phyloP scores from a whole-genome alignment of 2,329 filamentous ascomycete genomes.

The Talaromyces sp. region DNA sequence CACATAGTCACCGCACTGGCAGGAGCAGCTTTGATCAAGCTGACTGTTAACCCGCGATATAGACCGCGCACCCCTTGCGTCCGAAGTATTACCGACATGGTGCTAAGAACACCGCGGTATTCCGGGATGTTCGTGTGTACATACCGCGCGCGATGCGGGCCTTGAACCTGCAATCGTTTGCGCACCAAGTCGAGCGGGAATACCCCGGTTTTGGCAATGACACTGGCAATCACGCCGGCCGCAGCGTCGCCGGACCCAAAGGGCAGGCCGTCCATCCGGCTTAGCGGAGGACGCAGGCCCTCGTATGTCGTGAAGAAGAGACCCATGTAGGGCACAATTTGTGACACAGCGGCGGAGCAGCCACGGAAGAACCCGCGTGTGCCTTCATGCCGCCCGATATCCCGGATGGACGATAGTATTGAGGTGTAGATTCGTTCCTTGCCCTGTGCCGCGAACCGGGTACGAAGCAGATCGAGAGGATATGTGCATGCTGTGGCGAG shows the following conservation, averaged over 20 bases:
- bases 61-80: slow-evolving; percentile 72
- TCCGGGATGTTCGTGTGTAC: slow-evolving; percentile 83
- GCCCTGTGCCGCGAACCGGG: slow-evolving; percentile 94
- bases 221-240: slow-evolving; percentile 72
- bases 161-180: slow-evolving; percentile 92
- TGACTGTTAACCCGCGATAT: slow-evolving; percentile 83
- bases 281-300: slow-evolving; percentile 57
- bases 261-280: slow-evolving; percentile 40
- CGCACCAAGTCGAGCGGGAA: slow-evolving; percentile 90
- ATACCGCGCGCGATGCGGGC: slow-evolving; percentile 72
- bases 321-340: slow-evolving; percentile 96
- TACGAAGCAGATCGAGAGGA: slow-evolving; percentile 86
- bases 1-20: slow-evolving; percentile 88
- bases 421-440: slow-evolving; percentile 70
- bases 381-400: slow-evolving; percentile 74
- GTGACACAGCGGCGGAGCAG: slow-evolving; percentile 69
- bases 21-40: slow-evolving; percentile 89
- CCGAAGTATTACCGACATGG: slow-evolving; percentile 61
- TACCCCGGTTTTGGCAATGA: slow-evolving; percentile 79
- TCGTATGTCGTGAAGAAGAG: slow-evolving; percentile 93
- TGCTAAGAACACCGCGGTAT: slow-evolving; percentile 63
- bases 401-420: slow-evolving; percentile 60
- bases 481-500: slow-evolving; percentile 80
- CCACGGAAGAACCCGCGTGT: slow-evolving; percentile 79
- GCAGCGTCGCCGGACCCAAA: slow-evolving; percentile 77